Percentiles rank a stretch among this genome's conserved stretches.
phyloP scores from a whole-genome alignment of 2,329 filamentous ascomycete species.

The Trichoderma sp. region DNA sequence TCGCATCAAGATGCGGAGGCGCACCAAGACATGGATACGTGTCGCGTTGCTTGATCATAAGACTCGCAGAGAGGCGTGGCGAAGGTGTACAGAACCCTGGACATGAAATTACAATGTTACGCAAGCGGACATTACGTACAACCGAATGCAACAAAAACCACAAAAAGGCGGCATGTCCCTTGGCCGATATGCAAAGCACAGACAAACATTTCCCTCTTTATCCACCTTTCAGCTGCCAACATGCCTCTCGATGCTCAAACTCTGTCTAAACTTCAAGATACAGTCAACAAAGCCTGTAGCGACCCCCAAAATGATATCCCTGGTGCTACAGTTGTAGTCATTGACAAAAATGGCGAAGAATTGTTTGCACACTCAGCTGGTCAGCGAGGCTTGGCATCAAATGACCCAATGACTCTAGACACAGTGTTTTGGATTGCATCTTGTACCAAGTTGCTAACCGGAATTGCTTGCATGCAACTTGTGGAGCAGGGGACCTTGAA shows the following conservation, averaged over 20 bases:
- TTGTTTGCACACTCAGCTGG: constrained; percentile 7
- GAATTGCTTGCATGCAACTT: constrained; percentile 14
- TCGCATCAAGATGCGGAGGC: background rate
- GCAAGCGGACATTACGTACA: background rate
- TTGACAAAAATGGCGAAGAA: constrained; percentile 4
- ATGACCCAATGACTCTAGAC: constrained; percentile 1
- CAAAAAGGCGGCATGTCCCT: background rate
- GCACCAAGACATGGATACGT: background rate
- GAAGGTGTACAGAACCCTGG: background rate
- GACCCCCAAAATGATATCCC: background rate
- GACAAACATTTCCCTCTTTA: too few species aligned
- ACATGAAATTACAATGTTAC: background rate
- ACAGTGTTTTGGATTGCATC: constrained; percentile 7
- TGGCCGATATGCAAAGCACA: background rate
- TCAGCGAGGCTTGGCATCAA: background rate
- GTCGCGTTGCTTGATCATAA: background rate
- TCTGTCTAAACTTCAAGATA: background rate
- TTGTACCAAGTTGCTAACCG: constrained; percentile 6
- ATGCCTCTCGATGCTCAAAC: background rate
- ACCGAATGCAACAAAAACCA: background rate
- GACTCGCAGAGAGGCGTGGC: background rate
- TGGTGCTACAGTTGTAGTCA: background rate
- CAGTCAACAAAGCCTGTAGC: background rate
- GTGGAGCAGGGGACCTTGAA: background rate
- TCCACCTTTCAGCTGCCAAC: background rate